Evolutionary conservation across 2,329 filamentous ascomycete genomes (phyloP).

Genomic region (Xylariaceae sp.): DNA sequence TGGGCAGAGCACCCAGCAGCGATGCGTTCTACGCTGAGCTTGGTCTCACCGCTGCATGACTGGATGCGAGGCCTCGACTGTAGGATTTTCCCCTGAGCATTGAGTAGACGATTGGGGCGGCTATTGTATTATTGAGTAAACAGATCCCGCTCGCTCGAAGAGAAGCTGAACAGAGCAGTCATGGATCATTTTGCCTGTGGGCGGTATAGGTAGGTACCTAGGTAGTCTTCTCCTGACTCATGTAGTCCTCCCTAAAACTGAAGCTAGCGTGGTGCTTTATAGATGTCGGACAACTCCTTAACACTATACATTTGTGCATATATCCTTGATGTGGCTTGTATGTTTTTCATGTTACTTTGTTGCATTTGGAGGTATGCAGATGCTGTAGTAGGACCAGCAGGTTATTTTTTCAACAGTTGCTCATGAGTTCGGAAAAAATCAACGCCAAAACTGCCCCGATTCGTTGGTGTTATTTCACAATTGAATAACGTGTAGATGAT

Average conservation of each 20-base stretch:
- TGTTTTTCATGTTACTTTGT: too few species aligned
- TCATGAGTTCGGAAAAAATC: too few species aligned
- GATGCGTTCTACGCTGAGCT: constrained; percentile 84
- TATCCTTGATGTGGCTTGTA: too few species aligned
- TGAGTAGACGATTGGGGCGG: constrained; percentile 1
- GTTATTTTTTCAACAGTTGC: too few species aligned
- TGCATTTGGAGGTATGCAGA: too few species aligned
- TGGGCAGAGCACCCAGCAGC: constrained; percentile 76
- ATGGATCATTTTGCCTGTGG: not conserved
- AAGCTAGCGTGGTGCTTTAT: not conserved
- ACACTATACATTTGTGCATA: too few species aligned
- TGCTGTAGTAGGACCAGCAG: too few species aligned
- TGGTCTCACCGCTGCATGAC: constrained; percentile 52
- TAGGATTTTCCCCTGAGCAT: constrained; percentile 14
- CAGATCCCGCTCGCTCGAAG: not conserved
- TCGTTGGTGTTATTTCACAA: too few species aligned
- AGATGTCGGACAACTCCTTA: too few species aligned
- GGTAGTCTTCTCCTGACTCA: not conserved
- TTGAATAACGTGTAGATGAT: too few species aligned
- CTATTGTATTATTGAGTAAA: not conserved
- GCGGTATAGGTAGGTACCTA: not conserved
- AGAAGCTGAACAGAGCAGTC: not conserved
- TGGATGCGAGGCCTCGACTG: constrained; percentile 15
- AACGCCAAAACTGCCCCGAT: too few species aligned
- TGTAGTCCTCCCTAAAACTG: not conserved